Percentiles rank a stretch among this genome's conserved stretches.
Evolutionary conservation across 2,329 filamentous ascomycete genomes (phyloP).

Genomic region (Tolypocladium amazonense): DNA sequence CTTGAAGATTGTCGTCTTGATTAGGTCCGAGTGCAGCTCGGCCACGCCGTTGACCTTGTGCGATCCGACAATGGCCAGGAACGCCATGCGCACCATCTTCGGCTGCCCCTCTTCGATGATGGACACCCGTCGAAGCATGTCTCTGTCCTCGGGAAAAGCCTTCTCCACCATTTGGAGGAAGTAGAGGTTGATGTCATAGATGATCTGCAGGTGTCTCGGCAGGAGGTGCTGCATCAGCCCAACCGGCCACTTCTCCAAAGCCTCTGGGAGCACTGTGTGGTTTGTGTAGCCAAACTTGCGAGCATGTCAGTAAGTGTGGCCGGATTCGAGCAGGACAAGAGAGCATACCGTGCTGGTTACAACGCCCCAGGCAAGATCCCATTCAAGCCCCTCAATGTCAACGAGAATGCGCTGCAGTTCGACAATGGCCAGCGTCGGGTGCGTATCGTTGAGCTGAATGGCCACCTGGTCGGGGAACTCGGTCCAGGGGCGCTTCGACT

Average conservation of each 20-base stretch:
- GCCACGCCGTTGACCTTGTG: slow-evolving; percentile 99
- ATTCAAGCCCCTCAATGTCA: slow-evolving; percentile 82
- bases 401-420: slow-evolving; percentile 89
- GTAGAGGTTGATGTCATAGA: slow-evolving; percentile 93
- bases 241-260: slow-evolving; percentile 97
- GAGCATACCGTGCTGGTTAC: slow-evolving; percentile 52
- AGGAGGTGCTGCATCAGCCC: slow-evolving; percentile 85
- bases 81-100: slow-evolving; percentile 98
- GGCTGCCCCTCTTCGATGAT: slow-evolving; percentile 95
- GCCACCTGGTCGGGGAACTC: slow-evolving; percentile 93
- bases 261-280: slow-evolving; percentile 94
- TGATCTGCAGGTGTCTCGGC: slow-evolving; percentile 90
- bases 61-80: slow-evolving; percentile 86
- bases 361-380: slow-evolving; percentile 85
- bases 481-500: slow-evolving; percentile 80
- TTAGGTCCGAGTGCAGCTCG: slow-evolving; percentile 92
- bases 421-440: slow-evolving; percentile 91
- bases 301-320: slow-evolving; percentile 1
- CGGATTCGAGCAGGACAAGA: background rate
- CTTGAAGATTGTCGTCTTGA: slow-evolving; percentile 99
- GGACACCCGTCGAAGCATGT: slow-evolving; percentile 77
- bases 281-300: slow-evolving; percentile 89
- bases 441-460: slow-evolving; percentile 96
- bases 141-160: slow-evolving; percentile 78
- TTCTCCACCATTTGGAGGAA: slow-evolving; percentile 90